These are phyloP conservation scores for Kalanchoe fedtschenkoi DNA, from an alignment of 164 flowering plant genomes.

Conservation along the genomic window DNA sequence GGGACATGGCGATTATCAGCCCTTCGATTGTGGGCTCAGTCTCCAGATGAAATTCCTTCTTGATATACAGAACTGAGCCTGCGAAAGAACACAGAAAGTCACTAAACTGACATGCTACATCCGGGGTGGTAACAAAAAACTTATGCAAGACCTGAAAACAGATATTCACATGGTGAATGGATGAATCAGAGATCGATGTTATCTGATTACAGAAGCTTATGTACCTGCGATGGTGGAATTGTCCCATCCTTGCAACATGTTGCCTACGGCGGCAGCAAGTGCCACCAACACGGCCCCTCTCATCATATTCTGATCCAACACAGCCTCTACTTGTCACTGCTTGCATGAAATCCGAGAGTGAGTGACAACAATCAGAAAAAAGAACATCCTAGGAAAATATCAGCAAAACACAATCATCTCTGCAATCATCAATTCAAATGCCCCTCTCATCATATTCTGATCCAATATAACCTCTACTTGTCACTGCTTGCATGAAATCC, in stretches of 20 bases:
- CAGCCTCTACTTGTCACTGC: not conserved
- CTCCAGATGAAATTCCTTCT: constrained; percentile 21
- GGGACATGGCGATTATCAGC: constrained; percentile 26
- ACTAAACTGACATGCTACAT: not conserved
- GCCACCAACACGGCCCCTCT: constrained; percentile 80
- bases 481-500: not conserved
- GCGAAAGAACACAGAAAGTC: not conserved
- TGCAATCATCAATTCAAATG: not conserved
- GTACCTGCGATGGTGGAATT: constrained; percentile 94
- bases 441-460: not conserved
- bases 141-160: not conserved
- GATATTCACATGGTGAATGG: no score
- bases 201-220: no score
- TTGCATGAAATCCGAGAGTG: not conserved
- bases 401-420: not conserved
- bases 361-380: not conserved
- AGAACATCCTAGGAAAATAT: no score
- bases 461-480: not conserved
- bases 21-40: constrained; percentile 22
- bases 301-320: constrained; percentile 25
- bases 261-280: constrained; percentile 78
- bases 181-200: no score
- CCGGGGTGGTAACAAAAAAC: no score
- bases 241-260: constrained; percentile 96
- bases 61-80: constrained; percentile 25